Base-by-base conservation (phyloP, 371 early-diverging fungal species). In the Synchytrium microbalum region DNA sequence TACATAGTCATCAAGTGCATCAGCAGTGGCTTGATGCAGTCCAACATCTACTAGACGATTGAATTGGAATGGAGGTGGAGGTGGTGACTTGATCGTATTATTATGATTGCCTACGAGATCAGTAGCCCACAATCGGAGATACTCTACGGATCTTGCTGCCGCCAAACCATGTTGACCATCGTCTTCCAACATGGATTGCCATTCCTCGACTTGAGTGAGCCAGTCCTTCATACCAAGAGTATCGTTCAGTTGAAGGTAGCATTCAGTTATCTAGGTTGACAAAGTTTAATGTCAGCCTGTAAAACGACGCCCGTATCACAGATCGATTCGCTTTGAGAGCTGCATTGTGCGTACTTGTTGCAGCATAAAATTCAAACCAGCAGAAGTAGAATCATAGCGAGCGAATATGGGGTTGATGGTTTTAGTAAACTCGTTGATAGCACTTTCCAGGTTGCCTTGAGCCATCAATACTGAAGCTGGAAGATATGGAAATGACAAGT, bases 181-280 rank as follows among this genome's bases (percentile, higher is more conserved):
- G 10, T 38, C 46, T 19, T 38, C 46, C 5, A 38, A 38, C 46
- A 38, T 38, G 46, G 19, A 5, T 38, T 38, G 46, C 46, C 46
- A 19, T 19, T 38, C 10, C 19, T 38, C 46, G 19, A 19, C 19
- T 19, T 10, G 5, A 38, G 5, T 38, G 10, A 38, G 46, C 55
- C 55, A 62, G 32, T 62, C 62, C 24, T 24, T 62, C 31, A 62
- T 62, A 31, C 32, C 30, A 32, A 2, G 25, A 26, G 26, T 32
- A 55, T 62, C 62, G 54, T 62, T 62, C 14, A 62, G 62, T 16
- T 62, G 30, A 14, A 29, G 25, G 46, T 62, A 62, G 13, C 62
- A 62, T 62, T 62, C 62, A 23, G 62, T 60, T 10, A 38, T 38
- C 46, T 38, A 38, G 46, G n/a, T n/a, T n/a, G n/a, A n/a, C n/a